Percentiles rank a stretch among this genome's conserved stretches.
These are phyloP conservation scores for Stromatinia cepivora DNA, from an alignment of 2,329 filamentous ascomycete genomes.

Conservation along the genomic window DNA sequence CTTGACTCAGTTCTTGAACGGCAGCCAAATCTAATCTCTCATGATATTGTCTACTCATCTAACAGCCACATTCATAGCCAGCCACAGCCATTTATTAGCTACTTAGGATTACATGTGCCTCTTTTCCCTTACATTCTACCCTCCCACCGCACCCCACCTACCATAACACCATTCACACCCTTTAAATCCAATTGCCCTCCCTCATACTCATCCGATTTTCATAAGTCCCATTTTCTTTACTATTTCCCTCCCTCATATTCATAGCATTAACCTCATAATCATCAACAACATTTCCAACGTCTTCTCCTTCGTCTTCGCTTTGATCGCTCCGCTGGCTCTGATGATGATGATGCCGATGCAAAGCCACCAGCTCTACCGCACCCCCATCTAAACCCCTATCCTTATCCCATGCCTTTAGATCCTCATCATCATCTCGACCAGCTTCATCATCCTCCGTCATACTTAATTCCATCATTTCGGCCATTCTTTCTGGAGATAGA, in stretches of 20 bases:
- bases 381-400: neutral
- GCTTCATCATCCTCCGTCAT: neutral
- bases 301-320: neutral
- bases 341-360: neutral
- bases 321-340: neutral
- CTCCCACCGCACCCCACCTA: neutral
- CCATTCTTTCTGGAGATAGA: neutral
- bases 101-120: neutral
- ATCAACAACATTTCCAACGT: neutral
- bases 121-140: neutral
- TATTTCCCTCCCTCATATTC: conserved; percentile 6
- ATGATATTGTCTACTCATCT: neutral
- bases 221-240: neutral
- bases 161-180: neutral
- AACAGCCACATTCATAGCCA: neutral
- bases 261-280: conserved; percentile 16
- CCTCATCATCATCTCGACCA: neutral
- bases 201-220: conserved; percentile 12
- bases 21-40: neutral
- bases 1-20: no score
- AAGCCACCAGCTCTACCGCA: neutral
- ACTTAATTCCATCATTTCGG: conserved; percentile 13
- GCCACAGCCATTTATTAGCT: neutral
- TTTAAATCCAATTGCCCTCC: conserved; percentile 29
- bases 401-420: neutral